phyloP scores from a whole-genome alignment of 331 rosid species.

The Quercus tomentella region DNA sequence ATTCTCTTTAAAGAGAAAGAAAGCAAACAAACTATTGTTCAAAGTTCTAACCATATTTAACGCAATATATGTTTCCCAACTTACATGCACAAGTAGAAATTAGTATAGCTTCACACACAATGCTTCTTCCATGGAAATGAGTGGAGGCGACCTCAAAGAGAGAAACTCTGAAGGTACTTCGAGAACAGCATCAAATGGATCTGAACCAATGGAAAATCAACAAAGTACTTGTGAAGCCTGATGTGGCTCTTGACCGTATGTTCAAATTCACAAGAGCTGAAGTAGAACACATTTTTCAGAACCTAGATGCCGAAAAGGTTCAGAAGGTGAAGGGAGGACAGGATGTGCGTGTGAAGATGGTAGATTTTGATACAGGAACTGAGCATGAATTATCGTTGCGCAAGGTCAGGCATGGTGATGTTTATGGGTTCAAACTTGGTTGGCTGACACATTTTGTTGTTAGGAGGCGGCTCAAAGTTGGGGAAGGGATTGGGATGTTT shows the following conservation, averaged over 20 bases:
- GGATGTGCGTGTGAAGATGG: conserved; percentile 20
- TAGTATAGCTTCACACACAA: not conserved
- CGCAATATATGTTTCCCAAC: not conserved
- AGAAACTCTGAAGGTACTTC: not conserved
- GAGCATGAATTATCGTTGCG: conserved; percentile 16
- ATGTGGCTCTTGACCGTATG: conserved; percentile 23
- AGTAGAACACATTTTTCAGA: conserved; percentile 1
- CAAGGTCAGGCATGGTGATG: conserved; percentile 14
- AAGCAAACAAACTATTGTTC: not conserved
- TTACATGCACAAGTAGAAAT: not conserved
- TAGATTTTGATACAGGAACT: conserved; percentile 18
- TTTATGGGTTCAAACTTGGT: conserved; percentile 22
- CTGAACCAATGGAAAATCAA: conserved; percentile 17
- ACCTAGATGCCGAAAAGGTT: not conserved
- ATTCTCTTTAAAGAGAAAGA: too few species aligned
- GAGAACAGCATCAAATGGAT: not conserved
- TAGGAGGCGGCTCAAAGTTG: conserved; percentile 19
- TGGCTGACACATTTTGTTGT: conserved; percentile 22
- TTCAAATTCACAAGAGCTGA: conserved; percentile 22
- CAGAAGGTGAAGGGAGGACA: conserved; percentile 6
- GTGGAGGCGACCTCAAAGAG: not conserved
- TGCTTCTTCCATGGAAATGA: not conserved
- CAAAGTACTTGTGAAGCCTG: conserved; percentile 5
- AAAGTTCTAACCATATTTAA: not conserved
- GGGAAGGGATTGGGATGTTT: conserved; percentile 16